Percentiles rank a stretch among this genome's conserved stretches.
phyloP scores from a whole-genome alignment of 805 yeast genomes.

The Myxozyma lipomycoides region DNA sequence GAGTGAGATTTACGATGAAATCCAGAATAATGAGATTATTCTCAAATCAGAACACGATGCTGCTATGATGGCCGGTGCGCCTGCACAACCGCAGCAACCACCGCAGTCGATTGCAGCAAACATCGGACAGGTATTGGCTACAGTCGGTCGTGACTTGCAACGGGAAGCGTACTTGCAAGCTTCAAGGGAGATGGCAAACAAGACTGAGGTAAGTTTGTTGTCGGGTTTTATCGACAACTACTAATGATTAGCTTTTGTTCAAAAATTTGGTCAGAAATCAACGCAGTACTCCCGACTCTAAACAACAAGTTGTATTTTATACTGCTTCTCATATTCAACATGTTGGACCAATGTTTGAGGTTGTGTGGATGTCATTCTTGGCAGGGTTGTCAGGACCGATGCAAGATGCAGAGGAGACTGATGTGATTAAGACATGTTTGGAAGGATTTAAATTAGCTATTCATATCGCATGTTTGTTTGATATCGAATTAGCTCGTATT shows the following conservation, averaged over 20 bases:
- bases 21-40: conserved; percentile 79
- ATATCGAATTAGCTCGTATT: conserved; percentile 74
- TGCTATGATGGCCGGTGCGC: conserved; percentile 70
- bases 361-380: conserved; percentile 92
- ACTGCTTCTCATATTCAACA: conserved; percentile 85
- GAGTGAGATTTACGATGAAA: conserved; percentile 68
- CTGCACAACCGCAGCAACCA: conserved; percentile 37
- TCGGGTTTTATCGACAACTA: background rate
- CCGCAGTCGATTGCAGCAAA: conserved; percentile 34
- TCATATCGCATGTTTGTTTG: conserved; percentile 78
- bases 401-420: conserved; percentile 77
- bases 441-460: conserved; percentile 84
- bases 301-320: conserved; percentile 55
- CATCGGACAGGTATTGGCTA: conserved; percentile 46
- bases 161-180: conserved; percentile 88
- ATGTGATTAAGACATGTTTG: conserved; percentile 55
- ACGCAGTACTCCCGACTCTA: conserved; percentile 23
- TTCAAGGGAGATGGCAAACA: conserved; percentile 82
- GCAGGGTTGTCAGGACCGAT: conserved; percentile 94
- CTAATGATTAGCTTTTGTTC: conserved; percentile 9
- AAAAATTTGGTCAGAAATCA: conserved; percentile 22
- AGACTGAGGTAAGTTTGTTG: conserved; percentile 63
- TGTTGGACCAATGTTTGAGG: conserved; percentile 88
- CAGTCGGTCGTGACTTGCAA: conserved; percentile 56
- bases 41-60: conserved; percentile 91